Evolutionary conservation across 2,329 filamentous ascomycete genomes (phyloP).

Genomic region (Ceratocystis eucalypticola): DNA sequence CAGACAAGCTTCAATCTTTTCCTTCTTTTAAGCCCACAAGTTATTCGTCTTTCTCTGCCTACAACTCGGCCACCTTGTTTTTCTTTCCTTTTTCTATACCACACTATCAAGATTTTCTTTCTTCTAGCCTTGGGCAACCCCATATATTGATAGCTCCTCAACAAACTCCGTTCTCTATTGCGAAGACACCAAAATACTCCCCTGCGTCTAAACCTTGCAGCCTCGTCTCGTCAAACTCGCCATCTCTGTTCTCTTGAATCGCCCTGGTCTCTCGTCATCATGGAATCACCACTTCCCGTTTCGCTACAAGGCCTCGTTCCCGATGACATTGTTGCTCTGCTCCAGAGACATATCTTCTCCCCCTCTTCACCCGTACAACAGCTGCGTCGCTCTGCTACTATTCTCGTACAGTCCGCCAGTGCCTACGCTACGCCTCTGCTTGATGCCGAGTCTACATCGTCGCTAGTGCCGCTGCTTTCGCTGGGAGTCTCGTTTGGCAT

Average conservation of each 20-base stretch:
- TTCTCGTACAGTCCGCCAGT: slow-evolving; percentile 21
- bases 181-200: background rate
- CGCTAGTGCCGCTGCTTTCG: slow-evolving; percentile 26
- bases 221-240: background rate
- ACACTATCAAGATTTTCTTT: background rate
- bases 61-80: background rate
- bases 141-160: background rate
- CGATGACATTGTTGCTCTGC: slow-evolving; percentile 31
- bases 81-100: background rate
- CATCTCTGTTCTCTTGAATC: background rate
- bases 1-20: no score
- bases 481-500: slow-evolving; percentile 25
- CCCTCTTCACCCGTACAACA: slow-evolving; percentile 34
- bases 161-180: background rate
- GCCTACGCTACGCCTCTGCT: slow-evolving; percentile 28
- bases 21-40: background rate
- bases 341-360: slow-evolving; percentile 37
- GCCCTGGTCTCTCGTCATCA: background rate
- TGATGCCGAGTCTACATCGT: slow-evolving; percentile 28
- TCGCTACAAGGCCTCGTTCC: slow-evolving; percentile 33
- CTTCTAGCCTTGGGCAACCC: background rate
- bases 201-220: background rate
- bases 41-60: slow-evolving; percentile 4
- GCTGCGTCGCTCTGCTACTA: slow-evolving; percentile 27
- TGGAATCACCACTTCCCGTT: slow-evolving; percentile 17